phyloP scores from a whole-genome alignment of 2,329 filamentous ascomycete genomes.

The Clonostachys solani region DNA sequence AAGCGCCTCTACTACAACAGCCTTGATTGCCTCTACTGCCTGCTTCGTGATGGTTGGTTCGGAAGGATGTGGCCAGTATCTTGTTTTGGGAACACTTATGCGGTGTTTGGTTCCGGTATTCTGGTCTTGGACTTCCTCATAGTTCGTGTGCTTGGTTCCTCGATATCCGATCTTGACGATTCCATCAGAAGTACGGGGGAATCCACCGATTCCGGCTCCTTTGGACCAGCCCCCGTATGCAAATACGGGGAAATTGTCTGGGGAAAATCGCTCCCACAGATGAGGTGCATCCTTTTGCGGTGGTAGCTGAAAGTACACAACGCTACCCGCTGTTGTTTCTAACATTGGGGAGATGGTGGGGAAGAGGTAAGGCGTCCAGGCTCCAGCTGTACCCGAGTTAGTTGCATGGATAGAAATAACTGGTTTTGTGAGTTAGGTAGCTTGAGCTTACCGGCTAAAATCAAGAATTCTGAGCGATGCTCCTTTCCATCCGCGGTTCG shows the following conservation, averaged over 20 bases:
- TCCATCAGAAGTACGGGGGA: slow-evolving; percentile 34
- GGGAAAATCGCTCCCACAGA: slow-evolving; percentile 6
- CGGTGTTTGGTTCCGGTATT: slow-evolving; percentile 25
- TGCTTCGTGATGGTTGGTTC: slow-evolving; percentile 20
- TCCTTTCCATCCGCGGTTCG: no score
- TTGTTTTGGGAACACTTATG: slow-evolving; percentile 34
- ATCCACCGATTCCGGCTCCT: slow-evolving; percentile 42
- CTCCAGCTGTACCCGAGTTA: no score
- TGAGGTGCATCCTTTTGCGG: slow-evolving; percentile 3
- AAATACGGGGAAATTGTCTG: slow-evolving; percentile 11
- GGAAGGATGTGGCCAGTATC: no score
- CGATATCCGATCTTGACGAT: slow-evolving; percentile 45
- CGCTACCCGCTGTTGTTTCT: slow-evolving; percentile 11
- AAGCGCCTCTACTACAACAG: slow-evolving; percentile 31
- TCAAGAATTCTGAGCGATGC: no score
- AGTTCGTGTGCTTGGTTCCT: slow-evolving; percentile 45
- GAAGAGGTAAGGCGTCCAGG: slow-evolving; percentile 10
- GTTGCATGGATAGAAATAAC: no score
- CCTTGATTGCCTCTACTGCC: slow-evolving; percentile 16
- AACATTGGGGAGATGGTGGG: slow-evolving; percentile 9
- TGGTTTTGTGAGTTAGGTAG: no score
- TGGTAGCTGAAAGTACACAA: slow-evolving; percentile 9
- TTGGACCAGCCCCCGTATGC: no score
- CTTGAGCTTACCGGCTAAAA: no score
- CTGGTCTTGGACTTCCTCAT: slow-evolving; percentile 24